phyloP scores from a whole-genome alignment of 768 basidiomycete species.

The Pleurotus tuoliensis region DNA sequence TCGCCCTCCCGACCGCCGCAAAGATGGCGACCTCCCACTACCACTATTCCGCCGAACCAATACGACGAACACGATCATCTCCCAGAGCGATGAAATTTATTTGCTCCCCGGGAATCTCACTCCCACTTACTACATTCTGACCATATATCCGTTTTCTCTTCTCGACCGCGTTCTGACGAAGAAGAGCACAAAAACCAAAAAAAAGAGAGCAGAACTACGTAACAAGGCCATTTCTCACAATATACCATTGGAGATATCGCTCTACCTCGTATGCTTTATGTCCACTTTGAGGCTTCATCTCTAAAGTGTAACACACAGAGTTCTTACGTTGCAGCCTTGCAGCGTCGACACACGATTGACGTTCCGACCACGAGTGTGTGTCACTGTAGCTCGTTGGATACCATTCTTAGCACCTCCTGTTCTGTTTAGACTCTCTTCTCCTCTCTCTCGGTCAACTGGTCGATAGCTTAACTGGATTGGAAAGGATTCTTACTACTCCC shows the following conservation, averaged over 20 bases:
- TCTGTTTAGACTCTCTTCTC: conserved; percentile 39
- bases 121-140: conserved; percentile 56
- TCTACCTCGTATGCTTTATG: conserved; percentile 51
- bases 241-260: conserved; percentile 63
- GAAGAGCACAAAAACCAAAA: conserved; percentile 55
- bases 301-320: conserved; percentile 35
- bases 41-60: conserved; percentile 2
- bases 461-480: conserved; percentile 64
- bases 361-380: conserved; percentile 58
- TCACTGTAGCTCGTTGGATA: neutral
- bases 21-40: neutral
- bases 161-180: conserved; percentile 43
- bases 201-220: conserved; percentile 46
- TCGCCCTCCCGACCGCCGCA: neutral
- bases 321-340: conserved; percentile 62
- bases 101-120: conserved; percentile 54
- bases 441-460: conserved; percentile 50
- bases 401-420: neutral
- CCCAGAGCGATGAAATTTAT: conserved; percentile 38
- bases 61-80: conserved; percentile 29
- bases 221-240: conserved; percentile 50
- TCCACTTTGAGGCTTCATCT: neutral
- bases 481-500: conserved; percentile 71
- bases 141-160: conserved; percentile 69
- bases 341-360: conserved; percentile 51